These are phyloP conservation scores for Nitzschia sp. DNA, from an alignment of 108 stramenopile species.

Conservation along the genomic window DNA sequence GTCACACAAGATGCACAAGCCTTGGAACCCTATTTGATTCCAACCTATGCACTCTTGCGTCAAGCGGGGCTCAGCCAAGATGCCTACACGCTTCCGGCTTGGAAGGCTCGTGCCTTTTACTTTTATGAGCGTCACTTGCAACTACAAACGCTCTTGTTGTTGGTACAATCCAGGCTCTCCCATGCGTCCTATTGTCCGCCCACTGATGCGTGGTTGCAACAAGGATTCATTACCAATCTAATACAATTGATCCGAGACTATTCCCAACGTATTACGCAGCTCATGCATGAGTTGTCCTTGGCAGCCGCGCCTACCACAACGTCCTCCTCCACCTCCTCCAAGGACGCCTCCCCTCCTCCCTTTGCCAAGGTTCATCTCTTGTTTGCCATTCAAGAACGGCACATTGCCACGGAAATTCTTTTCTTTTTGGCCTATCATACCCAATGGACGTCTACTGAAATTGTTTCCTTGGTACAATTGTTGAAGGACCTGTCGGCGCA, in stretches of 20 bases:
- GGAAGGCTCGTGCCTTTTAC: constrained; percentile 42
- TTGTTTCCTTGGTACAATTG: constrained; percentile 60
- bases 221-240: constrained; percentile 49
- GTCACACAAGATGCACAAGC: constrained; percentile 17
- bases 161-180: constrained; percentile 39
- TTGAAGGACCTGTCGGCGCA: constrained; percentile 51
- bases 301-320: background rate
- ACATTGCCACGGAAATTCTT: constrained; percentile 62
- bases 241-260: constrained; percentile 53
- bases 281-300: constrained; percentile 29
- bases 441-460: constrained; percentile 60
- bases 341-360: constrained; percentile 3
- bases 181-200: constrained; percentile 30
- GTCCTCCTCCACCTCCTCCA: background rate
- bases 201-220: constrained; percentile 58
- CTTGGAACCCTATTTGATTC: background rate
- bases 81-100: constrained; percentile 4
- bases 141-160: constrained; percentile 29
- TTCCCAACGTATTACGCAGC: constrained; percentile 37
- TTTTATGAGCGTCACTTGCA: constrained; percentile 40
- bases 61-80: constrained; percentile 5
- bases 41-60: constrained; percentile 3
- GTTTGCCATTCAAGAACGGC: constrained; percentile 62
- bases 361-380: constrained; percentile 47
- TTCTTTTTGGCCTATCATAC: constrained; percentile 80